These are phyloP conservation scores for Carex scoparia DNA, from an alignment of 176 grass and related monocot species.

Conservation along the genomic window DNA sequence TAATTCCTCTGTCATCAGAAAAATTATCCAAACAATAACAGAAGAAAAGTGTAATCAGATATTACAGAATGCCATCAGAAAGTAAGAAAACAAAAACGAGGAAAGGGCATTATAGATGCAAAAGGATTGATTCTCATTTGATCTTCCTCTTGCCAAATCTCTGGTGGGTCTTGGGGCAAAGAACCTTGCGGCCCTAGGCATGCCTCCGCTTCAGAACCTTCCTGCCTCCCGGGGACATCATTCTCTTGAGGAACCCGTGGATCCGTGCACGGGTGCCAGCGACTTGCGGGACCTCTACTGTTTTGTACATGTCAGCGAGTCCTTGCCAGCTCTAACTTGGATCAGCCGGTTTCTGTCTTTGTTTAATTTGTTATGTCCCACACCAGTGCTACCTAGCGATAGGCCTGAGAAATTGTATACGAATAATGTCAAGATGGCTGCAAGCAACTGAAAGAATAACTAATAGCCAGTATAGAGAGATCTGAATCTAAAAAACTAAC, in stretches of 20 bases:
- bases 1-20: neutral
- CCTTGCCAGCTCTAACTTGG: slow-evolving; percentile 79
- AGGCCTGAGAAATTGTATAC: slow-evolving; percentile 38
- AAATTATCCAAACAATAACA: neutral
- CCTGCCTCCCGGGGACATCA: slow-evolving; percentile 54
- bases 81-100: neutral
- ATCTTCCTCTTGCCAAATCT: slow-evolving; percentile 37
- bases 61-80: slow-evolving; percentile 1
- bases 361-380: slow-evolving; percentile 48
- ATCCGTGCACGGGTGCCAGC: slow-evolving; percentile 64
- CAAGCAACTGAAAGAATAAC: neutral
- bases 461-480: neutral
- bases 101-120: neutral
- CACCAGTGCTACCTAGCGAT: slow-evolving; percentile 48
- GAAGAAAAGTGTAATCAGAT: neutral
- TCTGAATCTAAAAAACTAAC: neutral
- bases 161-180: slow-evolving; percentile 78
- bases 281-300: slow-evolving; percentile 85
- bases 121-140: neutral
- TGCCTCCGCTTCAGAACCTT: slow-evolving; percentile 68
- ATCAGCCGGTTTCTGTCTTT: slow-evolving; percentile 43
- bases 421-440: neutral
- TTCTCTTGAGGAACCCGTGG: slow-evolving; percentile 78
- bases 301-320: slow-evolving; percentile 72
- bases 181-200: slow-evolving; percentile 74